phyloP scores from a whole-genome alignment of 176 grass and related monocot genomes.

The Musa itinerans region DNA sequence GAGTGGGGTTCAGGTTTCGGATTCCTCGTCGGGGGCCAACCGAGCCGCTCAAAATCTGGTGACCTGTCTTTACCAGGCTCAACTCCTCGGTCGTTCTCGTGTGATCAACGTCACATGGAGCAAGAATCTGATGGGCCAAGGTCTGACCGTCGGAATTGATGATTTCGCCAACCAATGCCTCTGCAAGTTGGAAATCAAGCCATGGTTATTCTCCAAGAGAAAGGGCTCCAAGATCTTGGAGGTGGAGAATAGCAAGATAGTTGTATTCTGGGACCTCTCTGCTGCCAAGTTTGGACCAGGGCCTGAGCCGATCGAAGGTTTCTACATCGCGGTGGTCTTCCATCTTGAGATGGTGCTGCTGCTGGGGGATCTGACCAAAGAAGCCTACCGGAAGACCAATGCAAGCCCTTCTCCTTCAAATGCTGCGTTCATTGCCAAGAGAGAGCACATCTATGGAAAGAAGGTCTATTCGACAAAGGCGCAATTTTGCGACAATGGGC shows the following conservation, averaged over 20 bases:
- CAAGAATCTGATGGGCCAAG: constrained; percentile 6
- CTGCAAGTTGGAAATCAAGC: constrained; percentile 21
- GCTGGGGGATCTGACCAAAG: constrained; percentile 26
- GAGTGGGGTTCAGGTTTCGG: constrained; percentile 35
- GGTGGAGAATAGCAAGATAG: not conserved
- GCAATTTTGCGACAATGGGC: constrained; percentile 31
- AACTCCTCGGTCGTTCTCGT: constrained; percentile 28
- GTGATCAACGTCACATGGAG: constrained; percentile 45
- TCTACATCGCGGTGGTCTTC: constrained; percentile 35
- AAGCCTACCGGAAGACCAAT: too few species aligned
- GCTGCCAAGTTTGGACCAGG: constrained; percentile 30
- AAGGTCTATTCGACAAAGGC: constrained; percentile 37
- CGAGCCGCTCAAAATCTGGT: constrained; percentile 32
- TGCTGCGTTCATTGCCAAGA: too few species aligned
- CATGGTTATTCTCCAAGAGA: not conserved
- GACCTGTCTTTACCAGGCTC: constrained; percentile 36
- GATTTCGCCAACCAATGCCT: constrained; percentile 32
- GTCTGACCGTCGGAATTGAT: constrained; percentile 24
- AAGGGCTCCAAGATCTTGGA: too few species aligned
- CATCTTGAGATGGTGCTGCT: constrained; percentile 40
- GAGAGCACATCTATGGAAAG: constrained; percentile 32
- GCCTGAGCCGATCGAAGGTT: constrained; percentile 41
- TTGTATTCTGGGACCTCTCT: constrained; percentile 46
- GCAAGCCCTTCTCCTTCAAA: too few species aligned
- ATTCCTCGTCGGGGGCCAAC: constrained; percentile 24